These are phyloP conservation scores for Saussurea involucrata DNA, from an alignment of 129 eudicot genomes.

Conservation along the genomic window DNA sequence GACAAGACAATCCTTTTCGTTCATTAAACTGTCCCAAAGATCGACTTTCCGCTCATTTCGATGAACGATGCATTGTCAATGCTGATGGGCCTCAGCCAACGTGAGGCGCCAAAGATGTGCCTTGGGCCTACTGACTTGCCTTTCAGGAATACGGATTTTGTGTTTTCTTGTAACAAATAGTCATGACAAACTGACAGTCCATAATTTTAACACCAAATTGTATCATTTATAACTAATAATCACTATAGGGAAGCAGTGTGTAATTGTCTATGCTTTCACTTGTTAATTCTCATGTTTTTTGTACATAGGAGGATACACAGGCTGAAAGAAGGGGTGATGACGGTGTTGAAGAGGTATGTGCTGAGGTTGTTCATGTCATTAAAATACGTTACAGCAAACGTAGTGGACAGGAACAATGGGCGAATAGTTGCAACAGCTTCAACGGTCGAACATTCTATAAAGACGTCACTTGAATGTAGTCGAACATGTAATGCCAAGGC, in stretches of 20 bases:
- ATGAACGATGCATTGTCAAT: not conserved
- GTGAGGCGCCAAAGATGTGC: not conserved
- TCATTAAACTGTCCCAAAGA: not conserved
- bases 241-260: not conserved
- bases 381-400: constrained; percentile 72
- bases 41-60: not conserved
- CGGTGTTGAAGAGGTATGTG: constrained; percentile 62
- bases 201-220: not conserved
- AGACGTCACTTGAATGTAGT: constrained; percentile 64
- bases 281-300: not conserved
- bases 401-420: constrained; percentile 64
- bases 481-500: constrained; percentile 69
- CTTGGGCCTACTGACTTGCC: not conserved
- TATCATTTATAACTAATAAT: not conserved
- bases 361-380: constrained; percentile 60
- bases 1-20: not conserved
- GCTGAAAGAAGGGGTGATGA: constrained; percentile 23
- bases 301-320: not conserved
- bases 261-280: not conserved
- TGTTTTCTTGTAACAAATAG: not conserved
- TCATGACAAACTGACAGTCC: not conserved
- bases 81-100: not conserved
- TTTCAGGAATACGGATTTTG: not conserved
- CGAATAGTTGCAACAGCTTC: constrained; percentile 70
- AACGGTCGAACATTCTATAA: constrained; percentile 61